These are phyloP conservation scores for Umbelopsis sp. DNA, from an alignment of 192 early-diverging fungal genomes.

Conservation along the genomic window DNA sequence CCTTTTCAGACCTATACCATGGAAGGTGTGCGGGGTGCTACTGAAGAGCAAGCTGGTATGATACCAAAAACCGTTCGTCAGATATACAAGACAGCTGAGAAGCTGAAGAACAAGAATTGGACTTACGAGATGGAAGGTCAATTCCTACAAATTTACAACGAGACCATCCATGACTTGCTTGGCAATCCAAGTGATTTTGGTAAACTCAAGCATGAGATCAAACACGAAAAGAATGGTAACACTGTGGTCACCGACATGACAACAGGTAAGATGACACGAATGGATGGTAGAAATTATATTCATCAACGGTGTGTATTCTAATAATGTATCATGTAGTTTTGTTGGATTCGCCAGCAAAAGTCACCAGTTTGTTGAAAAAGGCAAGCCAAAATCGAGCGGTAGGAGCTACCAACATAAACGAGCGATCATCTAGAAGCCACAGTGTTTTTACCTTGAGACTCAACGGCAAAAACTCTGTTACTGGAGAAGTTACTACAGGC, in stretches of 20 bases:
- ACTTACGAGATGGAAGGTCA: constrained; percentile 84
- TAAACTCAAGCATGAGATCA: constrained; percentile 81
- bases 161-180: constrained; percentile 85
- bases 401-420: constrained; percentile 91
- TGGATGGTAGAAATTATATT: neutral
- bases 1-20: constrained; percentile 66
- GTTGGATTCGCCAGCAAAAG: constrained; percentile 73
- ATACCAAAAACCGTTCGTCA: constrained; percentile 93
- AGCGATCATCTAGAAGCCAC: constrained; percentile 91
- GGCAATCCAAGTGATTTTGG: constrained; percentile 37
- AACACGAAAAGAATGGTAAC: constrained; percentile 75
- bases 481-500: constrained; percentile 72
- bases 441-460: constrained; percentile 90
- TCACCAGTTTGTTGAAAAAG: constrained; percentile 68
- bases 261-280: constrained; percentile 42
- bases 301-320: neutral
- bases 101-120: constrained; percentile 81
- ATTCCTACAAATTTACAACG: constrained; percentile 97
- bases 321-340: constrained; percentile 39
- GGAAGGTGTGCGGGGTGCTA: constrained; percentile 60
- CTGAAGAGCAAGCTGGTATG: constrained; percentile 70
- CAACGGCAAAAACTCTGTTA: constrained; percentile 70
- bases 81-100: constrained; percentile 79
- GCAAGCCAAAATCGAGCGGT: constrained; percentile 87
- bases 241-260: constrained; percentile 80